phyloP scores from a whole-genome alignment of 441 rosid species.

The Erodium texanum region DNA sequence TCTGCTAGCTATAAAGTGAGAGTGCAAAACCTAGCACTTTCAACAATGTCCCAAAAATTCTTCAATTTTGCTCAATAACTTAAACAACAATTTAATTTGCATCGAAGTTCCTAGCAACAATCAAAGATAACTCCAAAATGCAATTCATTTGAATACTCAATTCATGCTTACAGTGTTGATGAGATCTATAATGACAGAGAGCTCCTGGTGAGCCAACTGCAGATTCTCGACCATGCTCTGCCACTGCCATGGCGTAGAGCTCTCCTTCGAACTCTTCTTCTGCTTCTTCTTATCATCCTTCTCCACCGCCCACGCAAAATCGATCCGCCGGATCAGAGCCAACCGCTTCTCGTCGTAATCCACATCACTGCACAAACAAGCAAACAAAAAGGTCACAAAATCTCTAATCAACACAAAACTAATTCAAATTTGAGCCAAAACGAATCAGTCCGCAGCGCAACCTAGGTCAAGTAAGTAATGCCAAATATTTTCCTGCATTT shows the following conservation, averaged over 20 bases:
- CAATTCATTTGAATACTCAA: background rate
- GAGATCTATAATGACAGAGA: conserved; percentile 74
- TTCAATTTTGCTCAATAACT: background rate
- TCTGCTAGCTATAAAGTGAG: background rate
- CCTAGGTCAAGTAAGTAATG: conserved; percentile 2
- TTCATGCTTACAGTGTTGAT: conserved; percentile 57
- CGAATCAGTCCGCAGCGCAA: background rate
- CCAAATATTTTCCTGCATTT: background rate
- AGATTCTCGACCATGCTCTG: conserved; percentile 90
- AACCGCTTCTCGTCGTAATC: conserved; percentile 82
- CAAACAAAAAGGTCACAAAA: background rate
- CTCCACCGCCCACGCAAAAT: conserved; percentile 91
- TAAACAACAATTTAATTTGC: background rate
- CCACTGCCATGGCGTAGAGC: conserved; percentile 61
- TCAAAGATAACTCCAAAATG: background rate
- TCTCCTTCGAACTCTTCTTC: conserved; percentile 57
- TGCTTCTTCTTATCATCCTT: conserved; percentile 49
- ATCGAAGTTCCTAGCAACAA: background rate
- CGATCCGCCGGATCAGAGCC: conserved; percentile 64
- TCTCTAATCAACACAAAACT: background rate
- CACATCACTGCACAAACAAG: conserved; percentile 39
- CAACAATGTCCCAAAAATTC: background rate
- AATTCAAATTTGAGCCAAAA: background rate
- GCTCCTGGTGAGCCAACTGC: conserved; percentile 87
- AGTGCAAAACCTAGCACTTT: background rate